Evolutionary conservation across 2,329 filamentous ascomycete species (phyloP).

Genomic region (Teratosphaeria epicoccoides): DNA sequence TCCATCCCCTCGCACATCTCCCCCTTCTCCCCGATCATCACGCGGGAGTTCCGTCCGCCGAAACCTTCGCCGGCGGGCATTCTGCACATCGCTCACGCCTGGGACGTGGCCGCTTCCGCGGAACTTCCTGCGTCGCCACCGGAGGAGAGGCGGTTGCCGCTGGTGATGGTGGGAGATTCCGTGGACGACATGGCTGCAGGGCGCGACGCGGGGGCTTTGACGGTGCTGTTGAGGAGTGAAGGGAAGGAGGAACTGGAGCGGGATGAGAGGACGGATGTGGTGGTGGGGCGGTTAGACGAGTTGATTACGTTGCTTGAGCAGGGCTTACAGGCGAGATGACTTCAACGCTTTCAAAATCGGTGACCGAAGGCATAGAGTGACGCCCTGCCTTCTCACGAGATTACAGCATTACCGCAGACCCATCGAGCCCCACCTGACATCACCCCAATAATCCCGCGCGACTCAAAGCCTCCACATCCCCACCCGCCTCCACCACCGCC

Average conservation of each 20-base stretch:
- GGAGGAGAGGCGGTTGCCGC: slow-evolving; percentile 14
- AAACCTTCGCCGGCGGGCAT: slow-evolving; percentile 87
- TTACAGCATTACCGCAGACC: too few species aligned
- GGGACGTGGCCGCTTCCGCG: slow-evolving; percentile 45
- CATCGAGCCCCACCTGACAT: too few species aligned
- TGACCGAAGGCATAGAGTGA: too few species aligned
- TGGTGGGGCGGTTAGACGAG: slow-evolving; percentile 24
- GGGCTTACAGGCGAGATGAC: slow-evolving; percentile 8
- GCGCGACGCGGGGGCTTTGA: slow-evolving; percentile 70
- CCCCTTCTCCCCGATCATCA: slow-evolving; percentile 67
- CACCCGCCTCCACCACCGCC: slow-evolving; percentile 60
- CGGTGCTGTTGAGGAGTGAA: slow-evolving; percentile 56
- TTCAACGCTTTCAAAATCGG: neutral
- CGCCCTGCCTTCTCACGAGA: too few species aligned
- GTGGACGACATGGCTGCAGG: slow-evolving; percentile 92
- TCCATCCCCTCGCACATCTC: slow-evolving; percentile 54
- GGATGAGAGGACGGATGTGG: slow-evolving; percentile 25
- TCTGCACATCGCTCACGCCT: slow-evolving; percentile 67
- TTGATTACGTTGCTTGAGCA: slow-evolving; percentile 19
- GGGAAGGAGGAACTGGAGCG: slow-evolving; percentile 27
- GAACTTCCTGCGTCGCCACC: slow-evolving; percentile 19
- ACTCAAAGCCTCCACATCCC: slow-evolving; percentile 43
- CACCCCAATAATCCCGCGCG: slow-evolving; percentile 29
- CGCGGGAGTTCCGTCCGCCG: slow-evolving; percentile 68
- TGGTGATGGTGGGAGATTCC: slow-evolving; percentile 51